Percentiles rank a stretch among this genome's conserved stretches.
Conservation (phyloP, 192 early-diverging fungal species). For the Coemansia sp. region DNA sequence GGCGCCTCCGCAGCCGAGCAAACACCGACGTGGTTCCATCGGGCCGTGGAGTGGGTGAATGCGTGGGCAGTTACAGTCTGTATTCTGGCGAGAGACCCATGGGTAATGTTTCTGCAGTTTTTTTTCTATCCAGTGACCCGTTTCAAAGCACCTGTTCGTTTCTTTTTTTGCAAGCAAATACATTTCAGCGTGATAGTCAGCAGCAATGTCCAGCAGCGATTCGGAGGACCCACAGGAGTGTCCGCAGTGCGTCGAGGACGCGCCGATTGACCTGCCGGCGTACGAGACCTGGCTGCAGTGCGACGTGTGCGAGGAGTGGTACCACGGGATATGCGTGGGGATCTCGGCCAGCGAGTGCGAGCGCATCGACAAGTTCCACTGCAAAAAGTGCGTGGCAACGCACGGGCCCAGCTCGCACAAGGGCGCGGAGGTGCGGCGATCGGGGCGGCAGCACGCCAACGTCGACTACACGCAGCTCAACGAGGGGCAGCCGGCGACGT, state of each 20-base stretch:
- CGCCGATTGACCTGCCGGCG: constrained; percentile 39
- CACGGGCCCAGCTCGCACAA: constrained; percentile 61
- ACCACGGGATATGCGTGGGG: constrained; percentile 62
- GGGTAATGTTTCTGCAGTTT: background rate
- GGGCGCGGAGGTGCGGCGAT: constrained; percentile 53
- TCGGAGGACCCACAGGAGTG: constrained; percentile 48
- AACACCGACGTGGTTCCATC: background rate
- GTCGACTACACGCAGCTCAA: constrained; percentile 85
- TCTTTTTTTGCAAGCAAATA: background rate
- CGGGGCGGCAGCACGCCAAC: constrained; percentile 52
- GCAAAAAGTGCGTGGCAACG: constrained; percentile 49
- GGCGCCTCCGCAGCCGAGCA: background rate
- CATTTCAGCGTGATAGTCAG: background rate
- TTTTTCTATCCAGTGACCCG: background rate
- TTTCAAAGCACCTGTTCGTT: background rate
- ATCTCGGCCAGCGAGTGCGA: constrained; percentile 56
- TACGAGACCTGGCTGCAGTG: constrained; percentile 66
- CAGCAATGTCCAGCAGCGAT: constrained; percentile 28
- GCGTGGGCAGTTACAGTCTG: background rate
- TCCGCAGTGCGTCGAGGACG: constrained; percentile 35
- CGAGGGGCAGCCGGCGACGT: constrained; percentile 71
- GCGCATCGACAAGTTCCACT: constrained; percentile 63
- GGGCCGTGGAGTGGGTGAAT: too few relatives aligned
- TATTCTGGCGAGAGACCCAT: background rate
- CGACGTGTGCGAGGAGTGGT: constrained; percentile 62